phyloP scores from a whole-genome alignment of 768 basidiomycete species.

The Clavulina sp. region DNA sequence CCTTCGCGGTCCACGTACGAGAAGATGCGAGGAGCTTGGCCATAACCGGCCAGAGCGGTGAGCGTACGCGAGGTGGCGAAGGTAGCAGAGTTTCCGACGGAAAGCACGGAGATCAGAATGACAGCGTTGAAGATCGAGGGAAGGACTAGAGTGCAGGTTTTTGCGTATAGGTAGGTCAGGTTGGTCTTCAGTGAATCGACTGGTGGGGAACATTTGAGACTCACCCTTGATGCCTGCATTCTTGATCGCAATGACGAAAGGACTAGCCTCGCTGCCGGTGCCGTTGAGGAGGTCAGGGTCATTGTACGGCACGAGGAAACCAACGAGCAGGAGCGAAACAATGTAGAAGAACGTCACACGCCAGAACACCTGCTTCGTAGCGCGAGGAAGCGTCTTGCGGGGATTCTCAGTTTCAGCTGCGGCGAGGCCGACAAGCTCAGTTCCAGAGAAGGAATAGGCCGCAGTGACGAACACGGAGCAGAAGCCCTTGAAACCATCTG shows the following conservation, averaged over 20 bases:
- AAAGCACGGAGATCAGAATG: slow-evolving; percentile 13
- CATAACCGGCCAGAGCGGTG: slow-evolving; percentile 7
- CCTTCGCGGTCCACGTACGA: slow-evolving; percentile 3
- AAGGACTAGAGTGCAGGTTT: background rate
- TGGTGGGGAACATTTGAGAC: slow-evolving; percentile 4
- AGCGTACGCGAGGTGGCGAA: slow-evolving; percentile 4
- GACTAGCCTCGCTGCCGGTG: slow-evolving; percentile 18
- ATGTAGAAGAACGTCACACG: slow-evolving; percentile 26
- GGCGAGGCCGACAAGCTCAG: slow-evolving; percentile 11
- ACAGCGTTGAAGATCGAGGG: slow-evolving; percentile 19
- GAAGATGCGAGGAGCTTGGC: slow-evolving; percentile 12
- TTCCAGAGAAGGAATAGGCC: slow-evolving; percentile 11
- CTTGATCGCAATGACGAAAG: slow-evolving; percentile 21
- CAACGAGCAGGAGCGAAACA: slow-evolving; percentile 8
- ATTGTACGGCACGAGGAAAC: slow-evolving; percentile 14
- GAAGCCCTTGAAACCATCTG: slow-evolving; percentile 18
- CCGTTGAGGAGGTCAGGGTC: slow-evolving; percentile 16
- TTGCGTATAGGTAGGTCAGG: no score
- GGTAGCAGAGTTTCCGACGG: background rate
- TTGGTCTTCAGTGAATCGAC: background rate
- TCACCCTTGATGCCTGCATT: slow-evolving; percentile 18
- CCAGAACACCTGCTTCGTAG: slow-evolving; percentile 1
- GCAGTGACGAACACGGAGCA: slow-evolving; percentile 20
- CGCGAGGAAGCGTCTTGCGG: slow-evolving; percentile 9
- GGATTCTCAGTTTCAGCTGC: slow-evolving; percentile 11